These are phyloP conservation scores for Magnusiomyces fungicola DNA, from an alignment of 1,139 yeast genomes.

Conservation along the genomic window DNA sequence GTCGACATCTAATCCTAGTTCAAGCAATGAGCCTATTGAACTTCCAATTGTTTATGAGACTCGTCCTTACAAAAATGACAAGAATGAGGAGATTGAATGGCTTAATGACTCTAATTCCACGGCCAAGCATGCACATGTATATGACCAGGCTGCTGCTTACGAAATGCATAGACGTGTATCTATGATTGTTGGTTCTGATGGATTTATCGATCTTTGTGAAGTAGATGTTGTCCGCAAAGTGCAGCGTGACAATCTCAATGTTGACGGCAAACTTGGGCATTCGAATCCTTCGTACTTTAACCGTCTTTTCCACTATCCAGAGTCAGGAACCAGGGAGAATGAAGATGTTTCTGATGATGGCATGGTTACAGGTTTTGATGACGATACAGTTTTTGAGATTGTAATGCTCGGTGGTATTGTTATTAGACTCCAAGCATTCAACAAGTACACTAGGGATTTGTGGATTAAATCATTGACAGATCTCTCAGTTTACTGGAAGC, in stretches of 20 bases:
- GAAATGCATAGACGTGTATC: slow-evolving; percentile 59
- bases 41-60: slow-evolving; percentile 40
- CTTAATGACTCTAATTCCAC: slow-evolving; percentile 33
- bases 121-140: slow-evolving; percentile 38
- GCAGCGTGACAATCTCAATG: slow-evolving; percentile 15
- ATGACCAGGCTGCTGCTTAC: slow-evolving; percentile 50
- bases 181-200: slow-evolving; percentile 51
- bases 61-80: slow-evolving; percentile 44
- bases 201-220: slow-evolving; percentile 52
- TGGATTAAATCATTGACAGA: slow-evolving; percentile 54
- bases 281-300: slow-evolving; percentile 7
- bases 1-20: slow-evolving; percentile 17
- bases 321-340: neutral
- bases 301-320: neutral
- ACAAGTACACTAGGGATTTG: slow-evolving; percentile 43
- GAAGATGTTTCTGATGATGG: slow-evolving; percentile 18
- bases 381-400: slow-evolving; percentile 45
- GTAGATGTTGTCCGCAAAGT: slow-evolving; percentile 35
- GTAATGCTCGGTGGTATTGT: slow-evolving; percentile 41
- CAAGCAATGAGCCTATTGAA: too few relatives aligned
- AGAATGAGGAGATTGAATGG: slow-evolving; percentile 53
- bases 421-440: slow-evolving; percentile 54
- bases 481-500: slow-evolving; percentile 54
- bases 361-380: slow-evolving; percentile 30
- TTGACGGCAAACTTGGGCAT: slow-evolving; percentile 6